These are phyloP conservation scores for Aspergillus alliaceus DNA, from an alignment of 2,329 filamentous ascomycete genomes.

Conservation along the genomic window DNA sequence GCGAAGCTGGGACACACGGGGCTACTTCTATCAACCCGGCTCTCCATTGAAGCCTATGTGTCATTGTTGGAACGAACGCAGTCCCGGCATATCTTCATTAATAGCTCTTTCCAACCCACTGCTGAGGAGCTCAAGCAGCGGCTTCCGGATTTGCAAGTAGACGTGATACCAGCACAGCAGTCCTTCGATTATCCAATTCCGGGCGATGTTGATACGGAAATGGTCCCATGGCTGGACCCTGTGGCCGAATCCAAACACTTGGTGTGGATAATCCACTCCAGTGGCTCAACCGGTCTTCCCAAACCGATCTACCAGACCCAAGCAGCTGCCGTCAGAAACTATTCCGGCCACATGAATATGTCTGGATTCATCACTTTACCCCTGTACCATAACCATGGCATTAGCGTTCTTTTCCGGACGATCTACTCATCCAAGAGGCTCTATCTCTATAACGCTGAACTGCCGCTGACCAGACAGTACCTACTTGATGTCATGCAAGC, in stretches of 20 bases:
- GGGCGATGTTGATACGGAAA: constrained; percentile 19
- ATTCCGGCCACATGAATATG: constrained; percentile 46
- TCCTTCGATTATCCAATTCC: constrained; percentile 20
- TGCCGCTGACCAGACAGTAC: constrained; percentile 56
- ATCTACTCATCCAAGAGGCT: constrained; percentile 53
- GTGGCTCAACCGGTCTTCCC: constrained; percentile 61
- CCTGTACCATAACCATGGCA: constrained; percentile 60
- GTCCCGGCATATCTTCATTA: constrained; percentile 36
- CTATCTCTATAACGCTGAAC: constrained; percentile 54
- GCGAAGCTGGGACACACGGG: constrained; percentile 57
- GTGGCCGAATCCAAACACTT: constrained; percentile 32
- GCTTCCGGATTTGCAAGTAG: constrained; percentile 23
- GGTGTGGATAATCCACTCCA: constrained; percentile 51
- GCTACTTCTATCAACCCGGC: constrained; percentile 55
- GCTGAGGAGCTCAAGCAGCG: constrained; percentile 22
- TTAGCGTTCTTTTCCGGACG: constrained; percentile 56
- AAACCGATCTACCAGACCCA: constrained; percentile 64
- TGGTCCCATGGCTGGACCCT: constrained; percentile 26
- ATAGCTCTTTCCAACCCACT: constrained; percentile 23
- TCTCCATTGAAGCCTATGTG: constrained; percentile 53
- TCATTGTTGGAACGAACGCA: constrained; percentile 48
- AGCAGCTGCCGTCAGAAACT: constrained; percentile 51
- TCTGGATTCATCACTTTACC: constrained; percentile 57
- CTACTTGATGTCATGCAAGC: constrained; percentile 47
- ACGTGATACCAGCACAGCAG: constrained; percentile 26